Conservation (phyloP, 2,329 filamentous ascomycete species). For the Monosporascus sp. region DNA sequence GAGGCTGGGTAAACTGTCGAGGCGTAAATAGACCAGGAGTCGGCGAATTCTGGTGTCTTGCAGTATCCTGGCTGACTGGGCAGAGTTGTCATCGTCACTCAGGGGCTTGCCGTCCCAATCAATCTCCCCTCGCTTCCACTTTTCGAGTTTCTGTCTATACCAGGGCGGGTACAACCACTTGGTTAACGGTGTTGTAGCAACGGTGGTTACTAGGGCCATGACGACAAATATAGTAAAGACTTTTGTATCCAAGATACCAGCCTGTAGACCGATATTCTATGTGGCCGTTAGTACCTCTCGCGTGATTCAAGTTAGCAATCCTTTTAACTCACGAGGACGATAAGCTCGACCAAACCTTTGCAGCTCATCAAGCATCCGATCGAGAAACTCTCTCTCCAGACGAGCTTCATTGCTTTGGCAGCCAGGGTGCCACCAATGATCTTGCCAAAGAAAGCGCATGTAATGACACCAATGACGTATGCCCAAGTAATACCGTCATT, state of each 20-base stretch:
- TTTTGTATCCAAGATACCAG: slow-evolving; percentile 62
- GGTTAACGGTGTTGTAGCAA: slow-evolving; percentile 66
- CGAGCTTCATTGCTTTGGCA: slow-evolving; percentile 67
- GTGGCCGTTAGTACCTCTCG: slow-evolving; percentile 4
- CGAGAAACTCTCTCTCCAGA: slow-evolving; percentile 86
- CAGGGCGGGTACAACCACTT: slow-evolving; percentile 64
- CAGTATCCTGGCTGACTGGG: slow-evolving; percentile 25
- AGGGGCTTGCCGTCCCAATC: slow-evolving; percentile 72
- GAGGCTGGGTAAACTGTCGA: slow-evolving; percentile 78
- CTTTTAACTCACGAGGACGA: slow-evolving; percentile 67
- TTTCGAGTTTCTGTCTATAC: slow-evolving; percentile 69
- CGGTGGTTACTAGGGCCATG: slow-evolving; percentile 76
- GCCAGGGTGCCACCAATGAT: slow-evolving; percentile 78
- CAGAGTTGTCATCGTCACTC: slow-evolving; percentile 33
- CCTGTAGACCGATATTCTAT: slow-evolving; percentile 66
- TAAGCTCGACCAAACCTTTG: slow-evolving; percentile 90
- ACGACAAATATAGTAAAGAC: slow-evolving; percentile 80
- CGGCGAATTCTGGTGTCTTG: slow-evolving; percentile 47
- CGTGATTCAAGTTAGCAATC: slow-evolving; percentile 6
- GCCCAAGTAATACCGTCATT: slow-evolving; percentile 80
- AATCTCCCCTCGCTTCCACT: slow-evolving; percentile 59
- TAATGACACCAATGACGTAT: slow-evolving; percentile 80
- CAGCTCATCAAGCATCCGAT: slow-evolving; percentile 94
- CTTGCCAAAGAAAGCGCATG: slow-evolving; percentile 79
- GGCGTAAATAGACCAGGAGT: slow-evolving; percentile 74